Base-by-base conservation (phyloP, 805 yeast species). In the Yarrowia keelungensis region DNA sequence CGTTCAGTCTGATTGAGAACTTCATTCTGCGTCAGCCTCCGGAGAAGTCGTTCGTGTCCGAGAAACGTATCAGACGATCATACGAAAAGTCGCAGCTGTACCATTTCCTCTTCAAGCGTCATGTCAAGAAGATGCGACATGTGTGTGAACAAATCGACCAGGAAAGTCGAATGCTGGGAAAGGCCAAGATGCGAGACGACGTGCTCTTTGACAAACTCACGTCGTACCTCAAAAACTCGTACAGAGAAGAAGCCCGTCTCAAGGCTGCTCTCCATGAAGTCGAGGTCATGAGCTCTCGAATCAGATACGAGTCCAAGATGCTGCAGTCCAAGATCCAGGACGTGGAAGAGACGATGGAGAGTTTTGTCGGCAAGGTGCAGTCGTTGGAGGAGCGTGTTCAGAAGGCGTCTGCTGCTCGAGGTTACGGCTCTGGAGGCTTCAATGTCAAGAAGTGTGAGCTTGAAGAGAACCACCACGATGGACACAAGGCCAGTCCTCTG, bases 291-390 rank as follows among this genome's bases (percentile, higher is more conserved):
- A 64, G 72, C 11, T 71, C 75, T 15, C 69, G 76, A 2, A 80
- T 90, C 64, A 85, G 86, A 72, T 90, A 90, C 75, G 94, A 90
- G 74, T 79, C 87, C 54, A 78, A 89, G 22, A 79, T 87, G 50
- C 76, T 90, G 39, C 83, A 83, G 41, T 83, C 84, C 26, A 87
- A 89, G 72, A 83, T 90, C 58, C 82, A 85, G 53, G 95, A 90
- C 72, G 88, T 89, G 8, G 90, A 88, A 72, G 87, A 87, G 36
- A 82, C 87, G 54, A 81, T 86, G 68, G 79, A 81, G 56, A 75
- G 81, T 45, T 85, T 86, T 76, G 79, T 76, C 10, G 53, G 73
- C 16, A 79, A 80, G 71, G 81, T 82, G 45, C 41, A 50, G 68
- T 41, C 50, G 9, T 10, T 65, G 35, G 68, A 65, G 42, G 51